A percentile compares a stretch with the other conserved stretches of the same genome.
Evolutionary conservation across 805 yeast species (phyloP).

Genomic region (Metschnikowia amazonensis): DNA sequence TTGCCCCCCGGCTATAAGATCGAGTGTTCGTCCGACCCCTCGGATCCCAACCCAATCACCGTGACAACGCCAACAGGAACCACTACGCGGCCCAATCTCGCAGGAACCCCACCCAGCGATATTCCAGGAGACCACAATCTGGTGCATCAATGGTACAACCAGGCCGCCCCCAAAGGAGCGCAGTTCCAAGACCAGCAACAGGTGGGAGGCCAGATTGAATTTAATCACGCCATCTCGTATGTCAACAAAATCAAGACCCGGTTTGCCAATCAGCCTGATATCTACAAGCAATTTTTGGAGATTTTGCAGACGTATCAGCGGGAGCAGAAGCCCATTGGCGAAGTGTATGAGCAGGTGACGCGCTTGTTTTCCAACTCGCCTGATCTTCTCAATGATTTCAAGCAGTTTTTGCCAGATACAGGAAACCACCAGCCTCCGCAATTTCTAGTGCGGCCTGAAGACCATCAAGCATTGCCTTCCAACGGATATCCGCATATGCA

Average conservation of each 20-base stretch:
- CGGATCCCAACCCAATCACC: conserved; percentile 86
- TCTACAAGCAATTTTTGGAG: conserved; percentile 90
- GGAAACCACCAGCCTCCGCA: conserved; percentile 36
- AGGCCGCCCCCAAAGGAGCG: conserved; percentile 2
- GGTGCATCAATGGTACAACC: conserved; percentile 11
- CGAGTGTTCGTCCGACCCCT: conserved; percentile 84
- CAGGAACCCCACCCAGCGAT: conserved; percentile 10
- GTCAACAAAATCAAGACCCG: conserved; percentile 95
- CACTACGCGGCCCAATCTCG: conserved; percentile 56
- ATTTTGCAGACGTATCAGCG: conserved; percentile 94
- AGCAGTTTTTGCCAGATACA: conserved; percentile 89
- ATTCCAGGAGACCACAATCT: not conserved
- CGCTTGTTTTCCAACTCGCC: conserved; percentile 88
- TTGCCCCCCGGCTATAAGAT: conserved; percentile 94
- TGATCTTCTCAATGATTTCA: conserved; percentile 89
- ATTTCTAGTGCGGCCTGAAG: conserved; percentile 21
- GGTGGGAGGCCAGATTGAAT: conserved; percentile 73
- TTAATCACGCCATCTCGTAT: conserved; percentile 93
- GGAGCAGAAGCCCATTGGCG: conserved; percentile 91
- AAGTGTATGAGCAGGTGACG: conserved; percentile 92
- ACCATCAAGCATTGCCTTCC: conserved; percentile 17
- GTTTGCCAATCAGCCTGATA: conserved; percentile 90
- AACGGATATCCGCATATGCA: conserved; percentile 11
- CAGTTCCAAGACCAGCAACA: conserved; percentile 18
- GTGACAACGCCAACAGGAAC: conserved; percentile 96